Percentiles rank a stretch among this genome's conserved stretches.
Conservation (phyloP, 2,329 filamentous ascomycete species). For the Basipetospora chlamydospora region DNA sequence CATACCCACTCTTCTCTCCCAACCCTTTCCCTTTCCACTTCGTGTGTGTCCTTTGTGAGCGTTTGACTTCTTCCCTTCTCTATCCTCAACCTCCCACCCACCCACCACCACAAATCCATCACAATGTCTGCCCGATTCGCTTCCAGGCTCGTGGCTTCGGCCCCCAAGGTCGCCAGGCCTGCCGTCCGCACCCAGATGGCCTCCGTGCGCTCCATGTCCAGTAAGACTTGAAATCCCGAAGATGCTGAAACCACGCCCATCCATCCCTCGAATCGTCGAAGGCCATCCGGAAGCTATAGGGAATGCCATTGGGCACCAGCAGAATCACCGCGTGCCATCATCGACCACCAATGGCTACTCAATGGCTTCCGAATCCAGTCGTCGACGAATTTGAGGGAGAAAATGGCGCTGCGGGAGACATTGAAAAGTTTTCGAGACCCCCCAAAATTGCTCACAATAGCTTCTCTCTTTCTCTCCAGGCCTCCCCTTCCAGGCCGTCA, state of each 20-base stretch:
- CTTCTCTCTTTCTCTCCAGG: constrained; percentile 21
- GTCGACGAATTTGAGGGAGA: too few species aligned
- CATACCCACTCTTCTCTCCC: constrained; percentile 8
- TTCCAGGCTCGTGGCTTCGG: constrained; percentile 62
- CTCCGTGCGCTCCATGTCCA: constrained; percentile 54
- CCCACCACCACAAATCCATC: constrained; percentile 34
- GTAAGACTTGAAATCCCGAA: constrained; percentile 29
- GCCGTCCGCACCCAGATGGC: constrained; percentile 50
- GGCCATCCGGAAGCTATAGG: too few species aligned
- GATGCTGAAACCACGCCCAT: constrained; percentile 8
- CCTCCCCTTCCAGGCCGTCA: constrained; percentile 58
- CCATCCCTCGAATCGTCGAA: constrained; percentile 13
- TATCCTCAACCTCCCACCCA: constrained; percentile 15
- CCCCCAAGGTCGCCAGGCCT: constrained; percentile 68
- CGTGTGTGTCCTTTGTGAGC: constrained; percentile 6
- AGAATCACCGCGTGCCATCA: too few species aligned
- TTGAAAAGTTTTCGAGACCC: too few species aligned
- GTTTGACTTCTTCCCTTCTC: constrained; percentile 9
- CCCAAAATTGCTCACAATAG: constrained; percentile 13
- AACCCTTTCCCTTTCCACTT: constrained; percentile 7
- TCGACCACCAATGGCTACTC: constrained; percentile 7
- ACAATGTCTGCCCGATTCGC: constrained; percentile 71
- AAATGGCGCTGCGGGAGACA: too few species aligned
- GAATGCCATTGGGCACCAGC: too few species aligned
- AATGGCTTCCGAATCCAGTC: constrained; percentile 6